phyloP scores from a whole-genome alignment of 78 protist genomes.

The Cavenderia fasciculata region DNA sequence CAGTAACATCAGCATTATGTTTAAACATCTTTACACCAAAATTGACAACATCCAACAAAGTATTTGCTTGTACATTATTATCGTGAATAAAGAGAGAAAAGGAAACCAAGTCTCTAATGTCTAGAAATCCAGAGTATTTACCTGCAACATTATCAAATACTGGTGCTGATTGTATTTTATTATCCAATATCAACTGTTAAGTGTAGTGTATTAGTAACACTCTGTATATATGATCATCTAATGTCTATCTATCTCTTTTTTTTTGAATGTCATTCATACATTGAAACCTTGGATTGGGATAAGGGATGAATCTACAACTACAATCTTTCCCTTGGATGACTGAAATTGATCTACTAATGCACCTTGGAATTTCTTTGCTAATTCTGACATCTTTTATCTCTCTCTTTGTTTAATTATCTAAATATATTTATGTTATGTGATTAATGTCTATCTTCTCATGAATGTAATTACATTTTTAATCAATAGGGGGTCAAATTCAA shows the following conservation, averaged over 20 bases:
- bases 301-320: conserved; percentile 1
- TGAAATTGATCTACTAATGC: too few species aligned
- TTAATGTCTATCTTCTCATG: too few species aligned
- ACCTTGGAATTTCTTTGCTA: too few species aligned
- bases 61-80: conserved; percentile 26
- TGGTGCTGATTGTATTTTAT: conserved; percentile 58
- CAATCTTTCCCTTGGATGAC: too few species aligned
- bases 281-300: conserved; percentile 30
- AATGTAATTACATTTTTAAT: too few species aligned
- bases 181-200: conserved; percentile 23
- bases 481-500: too few species aligned
- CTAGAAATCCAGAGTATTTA: conserved; percentile 44
- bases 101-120: conserved; percentile 61
- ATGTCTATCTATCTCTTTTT: not conserved
- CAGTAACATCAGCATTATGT: conserved; percentile 33
- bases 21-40: conserved; percentile 59
- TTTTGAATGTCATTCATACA: too few species aligned
- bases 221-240: too few species aligned
- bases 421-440: too few species aligned
- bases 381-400: too few species aligned
- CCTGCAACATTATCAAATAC: conserved; percentile 30
- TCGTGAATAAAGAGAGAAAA: conserved; percentile 33
- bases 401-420: too few species aligned
- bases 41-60: conserved; percentile 44
- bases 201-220: too few species aligned